Percentiles rank a stretch among this genome's conserved stretches.
phyloP scores from a whole-genome alignment of 345 rosid genomes.

The Iberis pinnata region DNA sequence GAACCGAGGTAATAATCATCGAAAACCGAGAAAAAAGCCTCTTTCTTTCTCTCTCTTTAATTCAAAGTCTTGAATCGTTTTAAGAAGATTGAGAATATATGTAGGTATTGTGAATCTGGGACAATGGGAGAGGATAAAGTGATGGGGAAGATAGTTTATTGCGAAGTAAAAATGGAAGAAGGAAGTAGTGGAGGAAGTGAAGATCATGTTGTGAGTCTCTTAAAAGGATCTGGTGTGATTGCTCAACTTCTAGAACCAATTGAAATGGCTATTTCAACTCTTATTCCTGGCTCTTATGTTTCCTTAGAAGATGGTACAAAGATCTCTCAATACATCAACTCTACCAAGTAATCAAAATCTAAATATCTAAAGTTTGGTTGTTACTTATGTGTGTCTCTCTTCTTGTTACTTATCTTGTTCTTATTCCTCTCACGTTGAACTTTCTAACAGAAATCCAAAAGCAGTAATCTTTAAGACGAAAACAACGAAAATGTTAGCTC shows the following conservation, averaged over 20 bases:
- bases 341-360: constrained; percentile 50
- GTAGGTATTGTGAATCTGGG: constrained; percentile 56
- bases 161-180: constrained; percentile 30
- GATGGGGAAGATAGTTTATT: constrained; percentile 62
- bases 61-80: not conserved
- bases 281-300: constrained; percentile 41
- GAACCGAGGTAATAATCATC: constrained; percentile 40
- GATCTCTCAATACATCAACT: constrained; percentile 59
- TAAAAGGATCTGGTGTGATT: constrained; percentile 56
- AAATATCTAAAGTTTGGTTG: too few relatives aligned
- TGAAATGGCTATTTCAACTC: constrained; percentile 36
- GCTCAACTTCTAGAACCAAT: constrained; percentile 18
- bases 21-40: not conserved
- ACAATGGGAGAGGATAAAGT: constrained; percentile 48
- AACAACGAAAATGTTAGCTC: constrained; percentile 38
- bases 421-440: constrained; percentile 7
- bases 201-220: constrained; percentile 36
- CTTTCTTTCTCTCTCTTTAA: not conserved
- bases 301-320: constrained; percentile 32
- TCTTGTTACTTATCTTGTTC: not conserved
- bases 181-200: constrained; percentile 35
- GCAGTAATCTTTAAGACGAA: constrained; percentile 54
- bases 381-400: too few relatives aligned
- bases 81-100: not conserved
- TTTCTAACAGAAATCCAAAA: constrained; percentile 40